phyloP scores from a whole-genome alignment of 352 stramenopile genomes.

The Globisporangium rhizosaccharum region DNA sequence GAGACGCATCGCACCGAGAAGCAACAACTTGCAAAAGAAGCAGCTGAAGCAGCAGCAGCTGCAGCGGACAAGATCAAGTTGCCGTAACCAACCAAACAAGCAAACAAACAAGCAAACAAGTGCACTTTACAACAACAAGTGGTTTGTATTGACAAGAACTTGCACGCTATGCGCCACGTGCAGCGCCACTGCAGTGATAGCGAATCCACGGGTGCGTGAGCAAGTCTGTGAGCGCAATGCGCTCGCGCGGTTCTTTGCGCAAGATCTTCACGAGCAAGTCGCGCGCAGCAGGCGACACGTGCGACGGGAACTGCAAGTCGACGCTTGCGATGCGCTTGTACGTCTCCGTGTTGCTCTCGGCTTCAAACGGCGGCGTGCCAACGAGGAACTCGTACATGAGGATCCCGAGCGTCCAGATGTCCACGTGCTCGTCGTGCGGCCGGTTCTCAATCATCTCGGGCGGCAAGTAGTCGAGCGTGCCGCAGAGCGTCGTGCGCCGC shows the following conservation, averaged over 20 bases:
- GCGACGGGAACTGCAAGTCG: constrained; percentile 93
- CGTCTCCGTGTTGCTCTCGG: constrained; percentile 93
- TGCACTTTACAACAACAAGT: not conserved
- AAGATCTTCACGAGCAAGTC: constrained; percentile 94
- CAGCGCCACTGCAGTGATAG: constrained; percentile 37
- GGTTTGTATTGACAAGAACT: constrained; percentile 6
- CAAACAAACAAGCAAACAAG: not conserved
- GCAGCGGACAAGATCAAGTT: constrained; percentile 9
- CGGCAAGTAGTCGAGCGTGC: constrained; percentile 98
- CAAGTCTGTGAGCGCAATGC: constrained; percentile 91
- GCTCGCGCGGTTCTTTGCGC: constrained; percentile 93
- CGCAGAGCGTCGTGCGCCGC: constrained; percentile 97
- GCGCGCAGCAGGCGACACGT: constrained; percentile 89
- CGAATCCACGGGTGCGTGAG: constrained; percentile 95
- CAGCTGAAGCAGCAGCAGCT: constrained; percentile 10
- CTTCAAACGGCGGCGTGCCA: constrained; percentile 97
- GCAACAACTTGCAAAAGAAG: constrained; percentile 20
- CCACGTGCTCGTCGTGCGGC: constrained; percentile 94
- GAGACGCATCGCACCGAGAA: constrained; percentile 38
- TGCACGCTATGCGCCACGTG: not conserved
- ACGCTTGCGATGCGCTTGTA: constrained; percentile 96
- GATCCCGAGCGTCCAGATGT: constrained; percentile 98
- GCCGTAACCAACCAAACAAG: not conserved
- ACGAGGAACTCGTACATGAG: constrained; percentile 99
- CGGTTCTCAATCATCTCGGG: constrained; percentile 99